Percentiles rank a stretch among this genome's conserved stretches.
Conservation (phyloP, 768 basidiomycete species). For the Daedalea quercina region DNA sequence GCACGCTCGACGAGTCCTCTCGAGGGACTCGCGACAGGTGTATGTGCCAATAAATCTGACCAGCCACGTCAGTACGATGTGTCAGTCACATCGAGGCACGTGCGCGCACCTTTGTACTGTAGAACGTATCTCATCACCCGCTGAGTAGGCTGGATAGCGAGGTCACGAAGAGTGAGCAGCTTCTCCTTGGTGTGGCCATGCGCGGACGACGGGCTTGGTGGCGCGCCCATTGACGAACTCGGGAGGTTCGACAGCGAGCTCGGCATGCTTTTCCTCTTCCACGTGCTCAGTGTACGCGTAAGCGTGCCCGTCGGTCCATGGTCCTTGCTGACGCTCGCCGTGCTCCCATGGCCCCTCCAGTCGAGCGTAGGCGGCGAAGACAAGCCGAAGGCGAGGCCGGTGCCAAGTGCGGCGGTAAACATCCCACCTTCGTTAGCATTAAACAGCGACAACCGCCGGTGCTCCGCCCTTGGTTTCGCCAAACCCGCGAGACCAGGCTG, state of each 20-base stretch:
- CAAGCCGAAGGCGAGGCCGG: conserved; percentile 20
- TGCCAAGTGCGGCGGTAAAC: conserved; percentile 24
- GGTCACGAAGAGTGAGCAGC: conserved; percentile 38
- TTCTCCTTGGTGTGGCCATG: conserved; percentile 9
- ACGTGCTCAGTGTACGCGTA: conserved; percentile 14
- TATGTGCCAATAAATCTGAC: conserved; percentile 46
- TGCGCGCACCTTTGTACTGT: conserved; percentile 44
- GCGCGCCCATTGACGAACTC: neutral
- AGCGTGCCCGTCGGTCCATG: conserved; percentile 4
- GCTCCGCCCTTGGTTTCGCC: conserved; percentile 1
- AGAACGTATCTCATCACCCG: conserved; percentile 58
- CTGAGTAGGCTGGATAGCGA: conserved; percentile 60
- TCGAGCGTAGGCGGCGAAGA: conserved; percentile 1
- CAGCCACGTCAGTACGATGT: neutral
- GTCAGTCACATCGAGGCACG: neutral
- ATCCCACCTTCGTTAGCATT: conserved; percentile 14
- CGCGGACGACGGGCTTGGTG: neutral
- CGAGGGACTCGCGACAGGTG: conserved; percentile 42
- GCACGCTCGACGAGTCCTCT: conserved; percentile 51
- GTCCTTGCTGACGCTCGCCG: conserved; percentile 2
- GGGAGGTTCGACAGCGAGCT: conserved; percentile 14
- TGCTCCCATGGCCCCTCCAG: neutral
- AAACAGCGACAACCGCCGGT: conserved; percentile 9
- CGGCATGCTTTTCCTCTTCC: conserved; percentile 18
- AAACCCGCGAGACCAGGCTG: neutral